Evolutionary conservation across 2,329 filamentous ascomycete genomes (phyloP).

Genomic region (Tolypocladium tundrense): DNA sequence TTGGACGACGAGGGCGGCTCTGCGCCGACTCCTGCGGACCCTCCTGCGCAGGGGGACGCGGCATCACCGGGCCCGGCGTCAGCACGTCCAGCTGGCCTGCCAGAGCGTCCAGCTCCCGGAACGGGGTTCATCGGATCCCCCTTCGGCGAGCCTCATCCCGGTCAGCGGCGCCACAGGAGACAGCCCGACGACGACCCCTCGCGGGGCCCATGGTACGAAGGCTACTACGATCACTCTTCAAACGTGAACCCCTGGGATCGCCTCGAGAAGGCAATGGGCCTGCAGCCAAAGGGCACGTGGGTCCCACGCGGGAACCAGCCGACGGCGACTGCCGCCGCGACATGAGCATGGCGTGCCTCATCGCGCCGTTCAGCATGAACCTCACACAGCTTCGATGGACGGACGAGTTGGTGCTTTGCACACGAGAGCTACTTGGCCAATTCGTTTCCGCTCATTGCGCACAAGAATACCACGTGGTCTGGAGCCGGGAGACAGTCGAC

Average conservation of each 20-base stretch:
- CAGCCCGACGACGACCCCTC: not conserved
- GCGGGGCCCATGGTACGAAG: conserved; percentile 45
- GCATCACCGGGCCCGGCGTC: conserved; percentile 10
- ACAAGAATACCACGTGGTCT: not conserved
- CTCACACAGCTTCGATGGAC: not conserved
- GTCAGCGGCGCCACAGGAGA: not conserved
- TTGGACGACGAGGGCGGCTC: conserved; percentile 28
- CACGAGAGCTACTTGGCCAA: not conserved
- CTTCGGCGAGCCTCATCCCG: not conserved
- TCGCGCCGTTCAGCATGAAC: not conserved
- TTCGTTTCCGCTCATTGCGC: not conserved
- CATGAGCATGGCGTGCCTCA: not conserved
- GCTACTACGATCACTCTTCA: conserved; percentile 59
- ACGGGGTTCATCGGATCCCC: conserved; percentile 4
- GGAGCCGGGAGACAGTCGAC: not conserved
- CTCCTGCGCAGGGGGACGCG: not conserved
- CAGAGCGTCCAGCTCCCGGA: conserved; percentile 18
- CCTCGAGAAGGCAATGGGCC: conserved; percentile 36
- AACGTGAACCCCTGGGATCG: conserved; percentile 64
- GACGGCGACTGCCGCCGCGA: not conserved
- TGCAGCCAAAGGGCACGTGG: conserved; percentile 37
- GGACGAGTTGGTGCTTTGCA: not conserved
- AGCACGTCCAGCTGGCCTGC: conserved; percentile 21
- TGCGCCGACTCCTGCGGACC: not conserved
- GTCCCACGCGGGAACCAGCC: conserved; percentile 10